These are phyloP conservation scores for Neopestalotiopsis clavispora DNA, from an alignment of 2,329 filamentous ascomycete genomes.

Conservation along the genomic window DNA sequence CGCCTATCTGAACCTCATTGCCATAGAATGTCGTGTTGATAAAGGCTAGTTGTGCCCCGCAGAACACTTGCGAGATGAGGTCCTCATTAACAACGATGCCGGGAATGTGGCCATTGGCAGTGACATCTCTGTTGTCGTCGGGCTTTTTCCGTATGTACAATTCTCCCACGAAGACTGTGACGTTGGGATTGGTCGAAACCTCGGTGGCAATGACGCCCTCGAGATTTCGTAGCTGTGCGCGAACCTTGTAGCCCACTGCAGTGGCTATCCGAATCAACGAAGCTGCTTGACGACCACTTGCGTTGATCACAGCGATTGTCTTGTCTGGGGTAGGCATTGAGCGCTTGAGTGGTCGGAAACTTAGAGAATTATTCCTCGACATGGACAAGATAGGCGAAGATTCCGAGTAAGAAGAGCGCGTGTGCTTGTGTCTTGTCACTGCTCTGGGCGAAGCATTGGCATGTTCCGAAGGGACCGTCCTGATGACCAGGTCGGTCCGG, in stretches of 20 bases:
- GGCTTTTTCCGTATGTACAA: conserved; percentile 62
- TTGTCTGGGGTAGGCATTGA: conserved; percentile 68
- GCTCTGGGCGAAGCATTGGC: conserved; percentile 32
- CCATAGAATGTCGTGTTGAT: conserved; percentile 98
- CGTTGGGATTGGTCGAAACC: conserved; percentile 79
- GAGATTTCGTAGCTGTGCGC: conserved; percentile 86
- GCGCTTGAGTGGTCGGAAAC: conserved; percentile 64
- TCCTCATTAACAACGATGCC: conserved; percentile 72
- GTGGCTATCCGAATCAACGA: conserved; percentile 93
- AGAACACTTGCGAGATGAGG: conserved; percentile 79
- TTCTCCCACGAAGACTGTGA: conserved; percentile 68
- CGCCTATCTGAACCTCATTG: conserved; percentile 89
- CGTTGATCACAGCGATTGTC: conserved; percentile 94
- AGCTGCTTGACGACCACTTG: conserved; percentile 92
- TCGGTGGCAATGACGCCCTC: conserved; percentile 89
- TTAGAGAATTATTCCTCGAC: conserved; percentile 64
- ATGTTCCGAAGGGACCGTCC: conserved; percentile 33
- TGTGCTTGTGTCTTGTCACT: conserved; percentile 59
- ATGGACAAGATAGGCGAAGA: conserved; percentile 60
- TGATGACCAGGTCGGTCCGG: conserved; percentile 36
- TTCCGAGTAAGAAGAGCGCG: conserved; percentile 66
- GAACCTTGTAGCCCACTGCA: conserved; percentile 90
- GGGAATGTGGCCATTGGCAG: conserved; percentile 66
- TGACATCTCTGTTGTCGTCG: conserved; percentile 66
- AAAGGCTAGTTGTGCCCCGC: conserved; percentile 85